Evolutionary conservation across 139 green algal genomes (phyloP), one percentile per base, ranked within the genome.

Genomic region (Micractinium conductrix): DNA sequence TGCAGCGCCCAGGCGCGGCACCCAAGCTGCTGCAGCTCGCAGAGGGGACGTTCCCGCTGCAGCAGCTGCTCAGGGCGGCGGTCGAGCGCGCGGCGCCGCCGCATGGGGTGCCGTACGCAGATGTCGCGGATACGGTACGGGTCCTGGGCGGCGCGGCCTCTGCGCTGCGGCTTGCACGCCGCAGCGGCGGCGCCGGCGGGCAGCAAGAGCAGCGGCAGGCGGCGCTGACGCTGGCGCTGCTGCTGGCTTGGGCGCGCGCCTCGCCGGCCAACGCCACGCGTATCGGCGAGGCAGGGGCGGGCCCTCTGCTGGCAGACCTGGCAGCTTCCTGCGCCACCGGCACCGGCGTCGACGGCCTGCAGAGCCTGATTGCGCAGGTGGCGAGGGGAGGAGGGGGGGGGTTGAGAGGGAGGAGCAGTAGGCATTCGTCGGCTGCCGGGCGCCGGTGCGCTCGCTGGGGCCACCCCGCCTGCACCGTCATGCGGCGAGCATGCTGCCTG

Each of bases 241-340:
- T 89, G 85, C 28, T 79, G 40, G 42, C 76, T 6, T 93, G 88
- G 87, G 92, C 91, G 33, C 85, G 86, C 19, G 82, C 76, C 7
- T 84, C 69, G 17, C 33, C 85, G 26, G 55, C 79, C 69, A 93
- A 93, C 69, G 89, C 83, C 24, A 83, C 80, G 26, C 91, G 88
- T 55, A 84, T 95, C 44, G 88, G 84, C 0, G 79, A 62, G 1
- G 80, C 91, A 58, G 88, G 86, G 17, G 88, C 88, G 22, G 87
- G 86, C 10, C 70, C n/a, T 0, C 76, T 71, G 42, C 79, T 94
- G 67, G 84, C 76, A 1, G 43, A 83, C 21, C 42, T 83, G n/a
- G 78, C 78, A 21, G 78, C 78, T 0, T 8, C 37, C 5, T 35
- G 7, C n/a, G 62, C 78, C 78, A 63, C 78, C 19, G 78, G 78